Base-by-base conservation (phyloP, 306 rosid species). In the Trifolium fragiferum region DNA sequence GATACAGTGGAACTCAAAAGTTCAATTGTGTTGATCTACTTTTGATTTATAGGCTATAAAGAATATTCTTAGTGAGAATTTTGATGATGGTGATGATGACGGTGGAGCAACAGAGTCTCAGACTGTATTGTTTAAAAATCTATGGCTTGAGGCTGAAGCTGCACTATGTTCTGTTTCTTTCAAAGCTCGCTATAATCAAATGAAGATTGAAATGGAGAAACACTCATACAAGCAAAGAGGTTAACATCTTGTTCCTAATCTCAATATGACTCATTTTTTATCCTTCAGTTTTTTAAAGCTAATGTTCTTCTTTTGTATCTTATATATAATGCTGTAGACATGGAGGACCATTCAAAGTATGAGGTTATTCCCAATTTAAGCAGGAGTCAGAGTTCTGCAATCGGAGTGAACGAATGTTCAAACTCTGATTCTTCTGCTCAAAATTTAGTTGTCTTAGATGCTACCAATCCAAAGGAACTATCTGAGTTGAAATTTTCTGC, bases 121-220 rank as follows among this genome's bases (percentile, higher is more conserved):
- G 70, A 35, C 86, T 81, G 75, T 70, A 46, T 78, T 95, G 67
- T 95, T 86, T 78, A 95, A 85, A 84, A 86, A 89, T 68, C 90
- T 95, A 13, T 95, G 99, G 99, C 96, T 92, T 8, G 98, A 95
- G 81, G 97, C 99, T 69, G 99, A 95, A 84, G 99, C 99, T 84
- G 88, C 83, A 68, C 76, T 95, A 15, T 95, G 96, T 82, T 85
- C 96, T 30, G 33, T 79, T 74, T 78, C 73, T 64, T 90, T 80
- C 81, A 95, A 62, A 81, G 92, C 87, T 78, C 99, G 97, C 27
- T 92, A 80, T 78, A 78, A 82, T 81, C 84, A 87, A 60, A 70
- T 89, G 80, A 95, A 88, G 85, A 79, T 50, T 63, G 96, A 92
- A 85, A 90, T 90, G 89, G 93, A 90, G 73, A 85, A 80, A 70